These are phyloP conservation scores for Grifola frondosa DNA, from an alignment of 1,284 basidiomycete genomes.

Conservation along the genomic window DNA sequence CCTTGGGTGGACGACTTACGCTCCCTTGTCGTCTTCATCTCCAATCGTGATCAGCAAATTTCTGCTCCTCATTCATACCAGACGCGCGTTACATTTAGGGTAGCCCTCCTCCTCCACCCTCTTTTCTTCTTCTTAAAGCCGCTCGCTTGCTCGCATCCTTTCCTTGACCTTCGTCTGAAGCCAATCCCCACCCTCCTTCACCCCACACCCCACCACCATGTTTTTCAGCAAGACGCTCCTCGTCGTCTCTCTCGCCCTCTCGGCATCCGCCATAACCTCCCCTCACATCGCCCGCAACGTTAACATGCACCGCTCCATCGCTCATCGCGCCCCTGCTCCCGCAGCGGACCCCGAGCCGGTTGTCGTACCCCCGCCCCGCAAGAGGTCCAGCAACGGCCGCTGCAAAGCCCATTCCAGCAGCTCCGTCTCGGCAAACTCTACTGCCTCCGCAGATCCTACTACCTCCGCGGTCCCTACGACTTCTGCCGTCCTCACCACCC, in stretches of 20 bases:
- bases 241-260: conserved; percentile 44
- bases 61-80: too few species aligned
- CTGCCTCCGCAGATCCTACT: conserved; percentile 6
- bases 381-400: conserved; percentile 24
- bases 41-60: too few species aligned
- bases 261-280: conserved; percentile 44
- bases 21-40: too few species aligned
- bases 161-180: conserved; percentile 17
- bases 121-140: conserved; percentile 18
- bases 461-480: conserved; percentile 1
- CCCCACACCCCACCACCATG: conserved; percentile 36
- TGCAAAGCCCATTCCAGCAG: conserved; percentile 25
- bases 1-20: too few species aligned
- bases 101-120: conserved; percentile 7
- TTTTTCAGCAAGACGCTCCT: conserved; percentile 45
- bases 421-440: conserved; percentile 24
- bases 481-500: conserved; percentile 5
- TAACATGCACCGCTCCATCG: conserved; percentile 33
- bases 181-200: conserved; percentile 18
- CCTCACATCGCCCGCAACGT: conserved; percentile 41
- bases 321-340: conserved; percentile 35
- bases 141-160: conserved; percentile 19
- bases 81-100: too few species aligned
- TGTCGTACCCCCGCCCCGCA: conserved; percentile 23
- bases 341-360: conserved; percentile 31